Conservation (phyloP, 805 yeast genomes). For the Yamadazyma sp. region DNA sequence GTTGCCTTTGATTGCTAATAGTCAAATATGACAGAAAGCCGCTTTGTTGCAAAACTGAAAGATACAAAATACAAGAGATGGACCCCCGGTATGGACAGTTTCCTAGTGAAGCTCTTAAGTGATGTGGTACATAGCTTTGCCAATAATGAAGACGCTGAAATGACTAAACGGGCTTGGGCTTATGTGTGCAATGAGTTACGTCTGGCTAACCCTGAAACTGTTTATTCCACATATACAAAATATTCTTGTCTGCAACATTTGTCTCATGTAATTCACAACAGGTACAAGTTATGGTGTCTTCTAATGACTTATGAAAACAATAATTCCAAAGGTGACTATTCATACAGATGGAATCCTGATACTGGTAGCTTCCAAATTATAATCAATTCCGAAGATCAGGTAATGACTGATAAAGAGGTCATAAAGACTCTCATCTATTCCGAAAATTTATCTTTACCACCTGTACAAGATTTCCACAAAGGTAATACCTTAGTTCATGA, state of each 20-base stretch:
- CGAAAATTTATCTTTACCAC: constrained; percentile 28
- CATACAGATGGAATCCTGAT: constrained; percentile 36
- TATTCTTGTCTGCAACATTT: constrained; percentile 39
- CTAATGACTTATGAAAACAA: constrained; percentile 26
- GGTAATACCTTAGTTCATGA: constrained; percentile 35
- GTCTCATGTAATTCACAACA: constrained; percentile 31
- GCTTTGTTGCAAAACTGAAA: constrained; percentile 31
- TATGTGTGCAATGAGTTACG: constrained; percentile 34
- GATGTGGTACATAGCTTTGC: constrained; percentile 36
- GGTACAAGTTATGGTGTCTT: constrained; percentile 34
- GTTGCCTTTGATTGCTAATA: no score
- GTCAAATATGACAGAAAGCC: no score
- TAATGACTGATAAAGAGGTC: constrained; percentile 29
- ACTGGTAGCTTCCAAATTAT: constrained; percentile 32
- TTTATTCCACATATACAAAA: constrained; percentile 38
- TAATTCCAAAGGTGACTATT: constrained; percentile 19
- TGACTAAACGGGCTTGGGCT: constrained; percentile 38
- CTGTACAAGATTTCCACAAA: constrained; percentile 25
- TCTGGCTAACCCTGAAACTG: constrained; percentile 37
- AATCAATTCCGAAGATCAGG: constrained; percentile 19
- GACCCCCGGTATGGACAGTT: constrained; percentile 38
- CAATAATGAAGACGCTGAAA: constrained; percentile 26
- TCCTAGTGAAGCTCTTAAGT: constrained; percentile 26
- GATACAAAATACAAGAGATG: constrained; percentile 37
- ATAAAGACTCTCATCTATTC: constrained; percentile 31